Base-by-base conservation (phyloP, 345 rosid genomes). In the Hibiscus tridactylites region DNA sequence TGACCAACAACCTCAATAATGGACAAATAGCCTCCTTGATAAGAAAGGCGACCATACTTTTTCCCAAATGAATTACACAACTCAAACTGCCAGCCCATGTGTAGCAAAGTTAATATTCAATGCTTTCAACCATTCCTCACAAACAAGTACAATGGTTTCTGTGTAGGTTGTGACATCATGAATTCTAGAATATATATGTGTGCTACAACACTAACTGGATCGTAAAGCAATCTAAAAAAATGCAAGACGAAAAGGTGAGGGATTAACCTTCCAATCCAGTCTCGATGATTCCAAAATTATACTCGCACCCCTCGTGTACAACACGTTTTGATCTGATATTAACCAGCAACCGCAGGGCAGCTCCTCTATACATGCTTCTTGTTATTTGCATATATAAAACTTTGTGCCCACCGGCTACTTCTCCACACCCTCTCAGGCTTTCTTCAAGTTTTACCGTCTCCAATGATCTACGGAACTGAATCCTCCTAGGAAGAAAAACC, bases 261-360 rank as follows among this genome's bases (percentile, higher is more conserved):
- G 71, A 74, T 71, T 26, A 77, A 71, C 83, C 83, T 77, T 77
- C 83, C 73, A 59, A 72, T 78, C 71, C 17, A 35, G 53, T 44
- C 81, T 75, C 1, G 16, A 21, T 70, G 68, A 71, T 67, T 9
- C 54, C 57, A 50, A 70, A 72, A 76, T 74, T 60, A 76, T 76
- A 73, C 73, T 75, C 77, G 79, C 79, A 76, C 75, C 71, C 76
- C 77, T 50, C 5, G 75, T 72, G 73, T 71, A 78, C 82, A 79
- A 76, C 42, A 49, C 59, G 19, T 24, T 70, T 79, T 71, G 73
- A 68, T 56, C 68, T 42, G 49, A 58, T 64, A 63, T 68, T 71
- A 74, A 77, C 78, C 83, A 78, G 71, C 69, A 79, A 76, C 71
- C 77, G 75, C 81, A 79, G 82, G 81, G 79, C 57, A 37, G 78